A percentile compares a stretch with the other conserved stretches of the same genome.
Conservation (phyloP, 306 rosid genomes). For the Glycine tomentella region DNA sequence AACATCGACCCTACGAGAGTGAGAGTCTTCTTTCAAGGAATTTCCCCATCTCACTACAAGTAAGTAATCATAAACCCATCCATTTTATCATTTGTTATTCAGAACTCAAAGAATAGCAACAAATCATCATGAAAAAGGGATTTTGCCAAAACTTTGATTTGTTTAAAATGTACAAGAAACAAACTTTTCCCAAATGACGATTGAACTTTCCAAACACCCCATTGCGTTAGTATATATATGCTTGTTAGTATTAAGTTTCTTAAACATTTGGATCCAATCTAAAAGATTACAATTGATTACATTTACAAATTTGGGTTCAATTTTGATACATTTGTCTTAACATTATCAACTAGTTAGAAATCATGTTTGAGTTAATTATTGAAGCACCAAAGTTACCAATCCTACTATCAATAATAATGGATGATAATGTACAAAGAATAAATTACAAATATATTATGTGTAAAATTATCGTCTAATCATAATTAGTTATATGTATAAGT, state of each 20-base stretch:
- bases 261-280: background rate
- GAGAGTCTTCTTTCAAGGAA: conserved; percentile 84
- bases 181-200: background rate
- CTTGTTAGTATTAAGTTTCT: background rate
- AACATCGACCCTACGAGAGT: conserved; percentile 66
- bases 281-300: background rate
- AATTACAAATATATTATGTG: too few species aligned
- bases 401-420: too few species aligned
- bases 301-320: background rate
- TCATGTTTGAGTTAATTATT: too few species aligned
- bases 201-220: background rate
- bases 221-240: background rate
- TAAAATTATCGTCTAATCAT: too few species aligned
- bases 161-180: background rate
- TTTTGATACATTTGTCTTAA: too few species aligned
- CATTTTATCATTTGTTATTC: conserved; percentile 11
- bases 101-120: background rate
- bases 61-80: conserved; percentile 46
- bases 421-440: too few species aligned
- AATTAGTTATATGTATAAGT: too few species aligned
- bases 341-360: too few species aligned
- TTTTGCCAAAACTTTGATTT: background rate
- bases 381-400: too few species aligned
- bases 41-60: conserved; percentile 98
- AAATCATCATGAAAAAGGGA: background rate